Percentiles rank a stretch among this genome's conserved stretches.
Conservation (phyloP, 2,329 filamentous ascomycete genomes). For the Pestalotiopsis sp. region DNA sequence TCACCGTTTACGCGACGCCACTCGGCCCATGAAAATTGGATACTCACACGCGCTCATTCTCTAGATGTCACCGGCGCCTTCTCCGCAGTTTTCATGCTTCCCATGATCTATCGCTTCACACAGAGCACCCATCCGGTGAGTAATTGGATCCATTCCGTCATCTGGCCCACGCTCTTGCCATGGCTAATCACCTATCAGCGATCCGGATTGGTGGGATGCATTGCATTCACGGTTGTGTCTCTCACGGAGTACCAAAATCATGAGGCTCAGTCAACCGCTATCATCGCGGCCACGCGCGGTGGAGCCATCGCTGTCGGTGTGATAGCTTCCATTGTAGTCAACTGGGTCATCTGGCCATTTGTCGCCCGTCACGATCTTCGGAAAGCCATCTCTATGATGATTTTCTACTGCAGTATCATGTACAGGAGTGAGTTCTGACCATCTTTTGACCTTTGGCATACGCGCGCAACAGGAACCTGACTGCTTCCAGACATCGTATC, state of each 20-base stretch:
- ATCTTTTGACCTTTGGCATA: background rate
- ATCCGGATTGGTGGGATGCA: slow-evolving; percentile 60
- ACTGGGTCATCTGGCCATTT: slow-evolving; percentile 65
- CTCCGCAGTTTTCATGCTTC: slow-evolving; percentile 59
- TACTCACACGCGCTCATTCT: background rate
- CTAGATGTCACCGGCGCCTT: slow-evolving; percentile 53
- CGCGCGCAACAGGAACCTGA: background rate
- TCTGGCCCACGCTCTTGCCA: background rate
- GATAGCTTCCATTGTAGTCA: slow-evolving; percentile 55
- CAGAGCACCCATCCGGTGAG: slow-evolving; percentile 56
- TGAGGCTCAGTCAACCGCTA: slow-evolving; percentile 35
- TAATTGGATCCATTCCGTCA: background rate
- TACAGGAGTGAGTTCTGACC: slow-evolving; percentile 47
- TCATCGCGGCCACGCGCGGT: slow-evolving; percentile 50
- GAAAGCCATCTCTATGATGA: slow-evolving; percentile 56
- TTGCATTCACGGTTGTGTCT: slow-evolving; percentile 59
- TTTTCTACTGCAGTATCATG: slow-evolving; percentile 60
- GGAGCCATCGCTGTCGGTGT: slow-evolving; percentile 56
- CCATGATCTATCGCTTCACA: slow-evolving; percentile 60
- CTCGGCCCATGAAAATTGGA: background rate
- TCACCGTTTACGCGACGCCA: background rate
- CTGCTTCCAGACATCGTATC: slow-evolving; percentile 46
- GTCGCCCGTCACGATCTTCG: slow-evolving; percentile 61
- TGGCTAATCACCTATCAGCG: slow-evolving; percentile 34
- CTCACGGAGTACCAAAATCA: slow-evolving; percentile 39